A percentile compares a stretch with the other conserved stretches of the same genome.
phyloP scores from a whole-genome alignment of 1,284 basidiomycete species.

The Heliocybe sulcata region DNA sequence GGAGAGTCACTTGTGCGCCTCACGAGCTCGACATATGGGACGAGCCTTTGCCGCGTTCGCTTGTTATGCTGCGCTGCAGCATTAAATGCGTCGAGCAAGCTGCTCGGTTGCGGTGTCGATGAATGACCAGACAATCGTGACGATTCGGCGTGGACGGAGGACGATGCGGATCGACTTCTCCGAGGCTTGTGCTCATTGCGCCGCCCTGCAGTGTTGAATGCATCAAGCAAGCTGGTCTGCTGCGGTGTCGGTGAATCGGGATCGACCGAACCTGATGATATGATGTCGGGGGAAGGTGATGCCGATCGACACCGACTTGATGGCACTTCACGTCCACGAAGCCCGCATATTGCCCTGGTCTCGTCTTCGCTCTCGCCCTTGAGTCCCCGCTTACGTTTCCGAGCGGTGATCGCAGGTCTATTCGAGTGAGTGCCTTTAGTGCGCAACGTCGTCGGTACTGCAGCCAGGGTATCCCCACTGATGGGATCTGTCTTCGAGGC shows the following conservation, averaged over 20 bases:
- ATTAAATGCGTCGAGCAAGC: not conserved
- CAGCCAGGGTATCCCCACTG: not conserved
- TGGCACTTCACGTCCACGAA: too few species aligned
- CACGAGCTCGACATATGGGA: not conserved
- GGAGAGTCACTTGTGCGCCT: not conserved
- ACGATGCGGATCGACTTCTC: not conserved
- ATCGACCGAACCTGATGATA: not conserved
- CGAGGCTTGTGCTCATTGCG: too few species aligned
- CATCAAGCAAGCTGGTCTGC: not conserved
- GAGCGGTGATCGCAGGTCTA: too few species aligned
- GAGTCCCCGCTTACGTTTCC: too few species aligned
- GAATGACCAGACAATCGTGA: not conserved
- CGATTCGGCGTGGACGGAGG: not conserved
- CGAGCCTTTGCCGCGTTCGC: not conserved
- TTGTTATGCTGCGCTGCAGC: not conserved
- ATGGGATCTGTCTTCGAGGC: not conserved
- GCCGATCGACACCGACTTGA: too few species aligned
- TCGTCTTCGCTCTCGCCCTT: too few species aligned
- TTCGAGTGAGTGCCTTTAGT: too few species aligned
- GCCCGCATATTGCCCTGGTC: too few species aligned
- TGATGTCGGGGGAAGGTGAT: not conserved
- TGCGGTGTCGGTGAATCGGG: not conserved
- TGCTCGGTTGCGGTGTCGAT: not conserved
- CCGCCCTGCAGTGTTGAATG: not conserved
- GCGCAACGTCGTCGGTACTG: too few species aligned